Evolutionary conservation across 768 basidiomycete genomes (phyloP).

Genomic region (Rhodotorula toruloides): DNA sequence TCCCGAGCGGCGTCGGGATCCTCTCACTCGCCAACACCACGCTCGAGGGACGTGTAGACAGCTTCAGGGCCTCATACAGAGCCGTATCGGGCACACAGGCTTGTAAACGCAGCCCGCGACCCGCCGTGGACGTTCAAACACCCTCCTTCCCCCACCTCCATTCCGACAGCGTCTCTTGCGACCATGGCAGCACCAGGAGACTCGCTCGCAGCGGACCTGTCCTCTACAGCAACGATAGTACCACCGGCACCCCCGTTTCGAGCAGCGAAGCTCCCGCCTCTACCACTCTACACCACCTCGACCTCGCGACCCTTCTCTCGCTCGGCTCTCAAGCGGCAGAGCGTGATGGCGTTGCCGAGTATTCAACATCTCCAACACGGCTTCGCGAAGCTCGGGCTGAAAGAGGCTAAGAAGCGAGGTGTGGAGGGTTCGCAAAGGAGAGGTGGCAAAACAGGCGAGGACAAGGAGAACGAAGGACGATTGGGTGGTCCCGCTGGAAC

Average conservation of each 20-base stretch:
- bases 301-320: conserved; percentile 62
- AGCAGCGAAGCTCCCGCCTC: neutral
- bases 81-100: too few species aligned
- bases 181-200: too few species aligned
- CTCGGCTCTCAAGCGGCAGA: conserved; percentile 86
- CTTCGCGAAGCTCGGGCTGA: conserved; percentile 44
- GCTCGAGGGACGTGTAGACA: too few species aligned
- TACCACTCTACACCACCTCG: neutral
- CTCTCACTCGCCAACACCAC: too few species aligned
- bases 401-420: neutral
- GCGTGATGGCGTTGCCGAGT: conserved; percentile 88
- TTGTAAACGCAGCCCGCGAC: too few species aligned
- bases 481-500: too few species aligned
- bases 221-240: neutral
- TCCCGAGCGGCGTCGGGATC: too few species aligned
- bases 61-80: too few species aligned
- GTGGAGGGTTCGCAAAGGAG: neutral
- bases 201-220: too few species aligned
- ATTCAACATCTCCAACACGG: conserved; percentile 94
- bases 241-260: neutral
- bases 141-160: too few species aligned
- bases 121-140: too few species aligned
- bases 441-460: neutral
- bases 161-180: too few species aligned
- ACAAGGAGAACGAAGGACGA: neutral